These are phyloP conservation scores for Anthostomella pinea DNA, from an alignment of 2,329 filamentous ascomycete species.

Conservation along the genomic window DNA sequence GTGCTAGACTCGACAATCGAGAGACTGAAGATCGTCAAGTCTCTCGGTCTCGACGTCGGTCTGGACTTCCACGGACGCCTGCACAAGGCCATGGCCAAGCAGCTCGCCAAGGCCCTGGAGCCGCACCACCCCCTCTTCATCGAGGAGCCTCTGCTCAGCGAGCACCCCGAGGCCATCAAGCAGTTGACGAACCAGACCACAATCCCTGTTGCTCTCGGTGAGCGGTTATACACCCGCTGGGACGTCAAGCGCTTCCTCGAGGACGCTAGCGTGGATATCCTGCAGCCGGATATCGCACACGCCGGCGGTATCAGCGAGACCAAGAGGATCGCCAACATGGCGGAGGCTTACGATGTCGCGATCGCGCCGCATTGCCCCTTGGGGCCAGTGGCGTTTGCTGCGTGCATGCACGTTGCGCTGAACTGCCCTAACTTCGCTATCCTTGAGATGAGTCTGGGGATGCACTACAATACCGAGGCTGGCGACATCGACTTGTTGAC, in stretches of 20 bases:
- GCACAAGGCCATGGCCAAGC: constrained; percentile 79
- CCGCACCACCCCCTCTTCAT: constrained; percentile 71
- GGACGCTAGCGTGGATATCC: constrained; percentile 63
- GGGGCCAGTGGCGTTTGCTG: constrained; percentile 70
- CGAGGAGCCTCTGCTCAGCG: constrained; percentile 69
- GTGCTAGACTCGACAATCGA: constrained; percentile 62
- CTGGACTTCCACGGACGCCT: constrained; percentile 77
- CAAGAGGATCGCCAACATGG: constrained; percentile 66
- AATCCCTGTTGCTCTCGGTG: constrained; percentile 68
- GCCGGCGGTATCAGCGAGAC: constrained; percentile 72
- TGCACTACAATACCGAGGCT: constrained; percentile 70
- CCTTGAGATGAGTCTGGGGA: constrained; percentile 75
- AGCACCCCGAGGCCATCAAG: constrained; percentile 65
- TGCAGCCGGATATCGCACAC: constrained; percentile 72
- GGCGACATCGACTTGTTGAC: constrained; percentile 58
- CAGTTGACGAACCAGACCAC: constrained; percentile 53
- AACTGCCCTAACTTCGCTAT: constrained; percentile 65
- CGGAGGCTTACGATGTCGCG: constrained; percentile 70
- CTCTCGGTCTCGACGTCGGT: constrained; percentile 67
- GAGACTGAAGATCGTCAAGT: constrained; percentile 66
- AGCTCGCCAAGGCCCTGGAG: constrained; percentile 65
- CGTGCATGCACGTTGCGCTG: constrained; percentile 64
- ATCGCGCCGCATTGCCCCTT: constrained; percentile 73
- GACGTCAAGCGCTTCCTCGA: constrained; percentile 72
- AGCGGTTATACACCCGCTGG: constrained; percentile 66